Evolutionary conservation across 1,284 basidiomycete species (phyloP), one percentile per base, ranked within the genome.

Genomic region (Phenoliferia sp.): DNA sequence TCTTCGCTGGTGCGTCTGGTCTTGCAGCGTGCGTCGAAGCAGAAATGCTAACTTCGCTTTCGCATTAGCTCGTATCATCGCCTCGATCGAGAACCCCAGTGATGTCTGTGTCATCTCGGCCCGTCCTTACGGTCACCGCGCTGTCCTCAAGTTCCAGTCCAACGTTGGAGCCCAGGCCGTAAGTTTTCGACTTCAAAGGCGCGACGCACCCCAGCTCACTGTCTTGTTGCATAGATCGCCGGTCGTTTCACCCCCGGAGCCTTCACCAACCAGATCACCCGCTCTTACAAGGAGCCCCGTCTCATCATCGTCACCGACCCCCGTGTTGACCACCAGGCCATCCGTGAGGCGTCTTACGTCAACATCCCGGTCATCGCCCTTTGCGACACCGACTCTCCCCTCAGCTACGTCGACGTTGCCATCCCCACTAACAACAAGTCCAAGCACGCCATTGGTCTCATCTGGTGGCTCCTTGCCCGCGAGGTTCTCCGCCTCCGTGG

Each of bases 341-440:
- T 99, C 83, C 92, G 95, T 76, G 95, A 99, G 85, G 94, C 96
- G 64, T 94, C 94, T 68, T 99, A 99, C 82, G 95, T 98, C 82
- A 99, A 99, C 89, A 98, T 99, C 81, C 95, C 95, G 77, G 95
- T 99, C 80, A 97, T 99, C 79, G 95, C 95, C 69, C 89, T 99
- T 78, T 93, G 90, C 84, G 95, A 99, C 84, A 96, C 95, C 74
- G 96, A 99, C 82, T 93, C 95, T 60, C 92, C 93, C 66, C 87
- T 99, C 78, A 89, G 93, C 82, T 96, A 93, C 80, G 94, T 99
- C 80, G 95, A 99, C 80, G 88, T 99, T 78, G 94, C 92, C 71
- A 98, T 99, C 83, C 96, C 95, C 75, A 92, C 92, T 75, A 99
- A 99, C 87, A 98, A 98, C 90, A 99, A 98, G 87, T 89, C 90